Conservation (phyloP, 176 grass and related monocot species). For the Cenchrus fungigraminus region DNA sequence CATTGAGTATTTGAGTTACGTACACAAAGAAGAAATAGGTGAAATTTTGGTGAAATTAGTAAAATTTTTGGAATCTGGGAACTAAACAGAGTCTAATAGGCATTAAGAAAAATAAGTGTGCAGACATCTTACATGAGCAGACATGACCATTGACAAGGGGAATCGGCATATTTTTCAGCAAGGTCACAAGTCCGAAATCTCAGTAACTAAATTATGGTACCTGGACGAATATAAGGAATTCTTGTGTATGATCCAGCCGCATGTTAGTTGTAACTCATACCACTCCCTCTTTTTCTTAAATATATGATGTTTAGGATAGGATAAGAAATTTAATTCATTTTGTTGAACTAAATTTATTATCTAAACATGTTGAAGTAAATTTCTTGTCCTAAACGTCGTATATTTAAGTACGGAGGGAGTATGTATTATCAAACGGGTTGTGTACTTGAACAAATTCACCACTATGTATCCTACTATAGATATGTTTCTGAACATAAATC, state of each 20-base stretch:
- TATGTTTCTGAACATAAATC: constrained; percentile 21
- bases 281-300: too few relatives aligned
- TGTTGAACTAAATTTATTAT: too few relatives aligned
- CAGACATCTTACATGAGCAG: neutral
- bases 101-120: neutral
- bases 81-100: neutral
- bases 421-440: constrained; percentile 91
- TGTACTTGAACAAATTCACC: constrained; percentile 81
- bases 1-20: too few relatives aligned
- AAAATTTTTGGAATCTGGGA: too few relatives aligned
- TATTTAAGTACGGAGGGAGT: constrained; percentile 25
- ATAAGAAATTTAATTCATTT: too few relatives aligned
- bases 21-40: too few relatives aligned
- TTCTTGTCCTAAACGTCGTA: too few relatives aligned
- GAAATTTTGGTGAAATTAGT: too few relatives aligned
- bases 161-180: neutral
- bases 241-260: constrained; percentile 8
- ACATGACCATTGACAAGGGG: neutral
- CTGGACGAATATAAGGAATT: neutral
- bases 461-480: constrained; percentile 76
- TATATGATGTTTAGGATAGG: too few relatives aligned
- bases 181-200: constrained; percentile 1
- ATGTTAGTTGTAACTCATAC: neutral
- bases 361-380: too few relatives aligned
- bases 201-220: constrained; percentile 8